These are phyloP conservation scores for Syzygium grande DNA, from an alignment of 345 rosid species.

Conservation along the genomic window DNA sequence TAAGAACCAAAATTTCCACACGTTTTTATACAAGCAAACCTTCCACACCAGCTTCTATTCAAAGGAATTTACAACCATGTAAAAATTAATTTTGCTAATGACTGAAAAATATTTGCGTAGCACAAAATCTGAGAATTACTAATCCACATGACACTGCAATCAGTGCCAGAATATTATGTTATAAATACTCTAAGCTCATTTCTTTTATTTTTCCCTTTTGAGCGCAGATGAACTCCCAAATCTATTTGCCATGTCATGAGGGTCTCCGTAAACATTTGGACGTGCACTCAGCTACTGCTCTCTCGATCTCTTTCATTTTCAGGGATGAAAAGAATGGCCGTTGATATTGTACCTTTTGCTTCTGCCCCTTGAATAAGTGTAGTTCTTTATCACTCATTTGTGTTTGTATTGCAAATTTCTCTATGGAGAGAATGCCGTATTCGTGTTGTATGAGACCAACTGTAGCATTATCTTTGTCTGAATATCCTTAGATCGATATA, in stretches of 20 bases:
- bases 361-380: not conserved
- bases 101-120: too few species aligned
- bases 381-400: not conserved
- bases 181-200: not conserved
- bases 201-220: not conserved
- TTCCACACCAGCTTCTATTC: too few species aligned
- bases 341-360: not conserved
- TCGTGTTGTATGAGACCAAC: rapidly evolving
- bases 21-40: too few species aligned
- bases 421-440: not conserved
- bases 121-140: too few species aligned
- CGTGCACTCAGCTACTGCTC: not conserved
- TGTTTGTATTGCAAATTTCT: not conserved
- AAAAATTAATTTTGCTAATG: too few species aligned
- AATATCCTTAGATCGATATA: not conserved
- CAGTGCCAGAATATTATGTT: rapidly evolving
- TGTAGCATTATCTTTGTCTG: not conserved
- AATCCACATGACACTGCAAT: rapidly evolving
- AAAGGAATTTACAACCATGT: too few species aligned
- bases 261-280: not conserved
- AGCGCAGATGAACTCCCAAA: rapidly evolving
- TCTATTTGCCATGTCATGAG: not conserved
- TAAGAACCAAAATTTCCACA: too few species aligned
- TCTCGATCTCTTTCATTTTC: not conserved
- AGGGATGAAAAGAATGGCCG: not conserved